Conservation (phyloP, 2,329 filamentous ascomycete species). For the Trichoderma pleuroti region DNA sequence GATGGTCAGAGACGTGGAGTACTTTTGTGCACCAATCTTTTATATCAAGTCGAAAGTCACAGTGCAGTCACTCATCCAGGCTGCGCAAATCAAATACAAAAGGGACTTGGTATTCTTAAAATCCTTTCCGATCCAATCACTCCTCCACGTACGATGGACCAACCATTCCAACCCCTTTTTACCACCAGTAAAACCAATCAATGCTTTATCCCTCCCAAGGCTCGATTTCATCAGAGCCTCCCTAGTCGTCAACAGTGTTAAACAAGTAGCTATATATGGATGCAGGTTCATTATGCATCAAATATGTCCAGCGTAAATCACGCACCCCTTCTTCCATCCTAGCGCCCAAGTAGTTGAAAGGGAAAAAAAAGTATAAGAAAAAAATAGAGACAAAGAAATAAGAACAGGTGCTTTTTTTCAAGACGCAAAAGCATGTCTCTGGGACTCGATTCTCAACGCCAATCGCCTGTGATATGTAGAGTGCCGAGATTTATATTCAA, state of each 20-base stretch:
- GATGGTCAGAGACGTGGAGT: no score
- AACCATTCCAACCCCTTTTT: not conserved
- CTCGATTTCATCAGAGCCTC: not conserved
- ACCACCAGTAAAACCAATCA: not conserved
- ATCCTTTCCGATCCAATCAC: not conserved
- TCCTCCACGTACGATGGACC: not conserved
- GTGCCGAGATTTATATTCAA: not conserved
- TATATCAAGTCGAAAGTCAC: not conserved
- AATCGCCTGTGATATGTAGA: not conserved
- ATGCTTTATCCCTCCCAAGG: not conserved
- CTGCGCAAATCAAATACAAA: not conserved
- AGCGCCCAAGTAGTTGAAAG: not conserved
- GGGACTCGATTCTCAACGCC: not conserved
- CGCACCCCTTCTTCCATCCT: not conserved
- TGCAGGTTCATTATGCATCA: conserved; percentile 13
- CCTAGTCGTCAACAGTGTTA: not conserved
- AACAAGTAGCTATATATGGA: not conserved
- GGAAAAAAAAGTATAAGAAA: not conserved
- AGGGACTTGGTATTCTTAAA: not conserved
- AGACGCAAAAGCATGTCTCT: not conserved
- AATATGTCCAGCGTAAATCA: not conserved
- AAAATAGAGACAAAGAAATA: conserved; percentile 6
- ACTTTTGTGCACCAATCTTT: no score
- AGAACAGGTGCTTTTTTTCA: not conserved
- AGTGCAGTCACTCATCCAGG: not conserved